These are phyloP conservation scores for Ophiostoma sp. DNA, from an alignment of 2,329 filamentous ascomycete genomes.

Conservation along the genomic window DNA sequence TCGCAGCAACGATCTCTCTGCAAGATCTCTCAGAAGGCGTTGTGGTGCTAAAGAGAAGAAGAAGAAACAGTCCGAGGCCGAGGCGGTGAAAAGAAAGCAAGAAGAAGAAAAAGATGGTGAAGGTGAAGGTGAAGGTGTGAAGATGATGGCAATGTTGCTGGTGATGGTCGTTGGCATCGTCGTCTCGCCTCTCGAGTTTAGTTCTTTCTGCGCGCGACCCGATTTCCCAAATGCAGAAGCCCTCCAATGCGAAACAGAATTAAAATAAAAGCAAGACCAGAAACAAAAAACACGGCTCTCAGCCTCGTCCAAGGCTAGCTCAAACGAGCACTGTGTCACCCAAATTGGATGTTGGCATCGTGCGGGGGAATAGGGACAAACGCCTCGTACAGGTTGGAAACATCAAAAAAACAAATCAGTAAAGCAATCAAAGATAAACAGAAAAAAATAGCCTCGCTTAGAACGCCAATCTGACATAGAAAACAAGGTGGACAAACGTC, in stretches of 20 bases:
- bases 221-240: conserved; percentile 5
- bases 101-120: not conserved
- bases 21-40: conserved; percentile 7
- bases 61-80: conserved; percentile 22
- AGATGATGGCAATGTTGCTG: not conserved
- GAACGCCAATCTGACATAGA: conserved; percentile 15
- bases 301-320: conserved; percentile 17
- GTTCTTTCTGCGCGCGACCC: conserved; percentile 15
- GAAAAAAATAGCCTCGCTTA: conserved; percentile 9
- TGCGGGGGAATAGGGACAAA: conserved; percentile 18
- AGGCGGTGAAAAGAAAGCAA: not conserved
- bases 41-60: conserved; percentile 5
- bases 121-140: not conserved
- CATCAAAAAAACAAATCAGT: not conserved
- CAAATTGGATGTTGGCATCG: not conserved
- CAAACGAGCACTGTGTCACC: not conserved
- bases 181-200: conserved; percentile 26
- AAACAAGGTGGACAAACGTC: not conserved
- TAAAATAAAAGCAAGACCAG: not conserved
- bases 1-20: conserved; percentile 35
- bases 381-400: conserved; percentile 18
- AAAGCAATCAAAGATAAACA: conserved; percentile 1
- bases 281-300: conserved; percentile 8
- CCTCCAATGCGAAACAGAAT: conserved; percentile 14
- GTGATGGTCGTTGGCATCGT: conserved; percentile 20